Percentiles rank a stretch among this genome's conserved stretches.
Evolutionary conservation across 495 filamentous ascomycete species (phyloP).

Genomic region (Sporormia fimetaria): DNA sequence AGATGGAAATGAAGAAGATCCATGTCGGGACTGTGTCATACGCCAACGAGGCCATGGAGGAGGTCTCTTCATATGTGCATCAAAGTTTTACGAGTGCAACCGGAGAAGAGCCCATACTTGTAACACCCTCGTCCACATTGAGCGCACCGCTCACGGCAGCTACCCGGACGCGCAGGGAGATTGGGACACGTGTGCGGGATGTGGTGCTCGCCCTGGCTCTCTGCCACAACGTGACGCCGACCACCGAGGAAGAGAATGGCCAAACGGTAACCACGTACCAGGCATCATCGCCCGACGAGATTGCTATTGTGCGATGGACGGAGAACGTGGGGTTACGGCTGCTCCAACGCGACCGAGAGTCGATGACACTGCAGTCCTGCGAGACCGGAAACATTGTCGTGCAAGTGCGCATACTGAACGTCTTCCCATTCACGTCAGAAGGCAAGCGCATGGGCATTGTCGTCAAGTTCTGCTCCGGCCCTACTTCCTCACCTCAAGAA

Average conservation of each 20-base stretch:
- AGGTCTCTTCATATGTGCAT: slow-evolving; percentile 72
- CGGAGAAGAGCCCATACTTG: slow-evolving; percentile 37
- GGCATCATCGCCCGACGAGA: slow-evolving; percentile 94
- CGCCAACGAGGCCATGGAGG: slow-evolving; percentile 96
- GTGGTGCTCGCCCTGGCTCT: slow-evolving; percentile 82
- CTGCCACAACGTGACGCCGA: slow-evolving; percentile 97
- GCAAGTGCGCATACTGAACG: slow-evolving; percentile 77
- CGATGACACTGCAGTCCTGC: slow-evolving; percentile 69
- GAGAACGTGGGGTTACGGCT: slow-evolving; percentile 84
- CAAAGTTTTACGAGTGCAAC: slow-evolving; percentile 58
- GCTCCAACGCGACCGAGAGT: slow-evolving; percentile 72
- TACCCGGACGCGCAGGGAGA: slow-evolving; percentile 79
- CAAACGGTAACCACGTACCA: slow-evolving; percentile 76
- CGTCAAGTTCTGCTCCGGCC: slow-evolving; percentile 54
- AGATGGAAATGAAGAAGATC: slow-evolving; percentile 98
- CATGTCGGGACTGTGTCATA: slow-evolving; percentile 97
- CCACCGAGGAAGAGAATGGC: slow-evolving; percentile 70
- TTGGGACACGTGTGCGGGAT: slow-evolving; percentile 83
- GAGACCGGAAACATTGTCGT: slow-evolving; percentile 66
- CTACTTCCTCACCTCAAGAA: slow-evolving; percentile 30
- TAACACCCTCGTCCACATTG: slow-evolving; percentile 64
- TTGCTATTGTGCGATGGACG: slow-evolving; percentile 94
- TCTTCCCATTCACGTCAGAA: slow-evolving; percentile 96
- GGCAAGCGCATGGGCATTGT: slow-evolving; percentile 99
- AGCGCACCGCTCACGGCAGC: slow-evolving; percentile 37